Conservation (phyloP, 2,329 filamentous ascomycete genomes). For the Macrophomina tecta region DNA sequence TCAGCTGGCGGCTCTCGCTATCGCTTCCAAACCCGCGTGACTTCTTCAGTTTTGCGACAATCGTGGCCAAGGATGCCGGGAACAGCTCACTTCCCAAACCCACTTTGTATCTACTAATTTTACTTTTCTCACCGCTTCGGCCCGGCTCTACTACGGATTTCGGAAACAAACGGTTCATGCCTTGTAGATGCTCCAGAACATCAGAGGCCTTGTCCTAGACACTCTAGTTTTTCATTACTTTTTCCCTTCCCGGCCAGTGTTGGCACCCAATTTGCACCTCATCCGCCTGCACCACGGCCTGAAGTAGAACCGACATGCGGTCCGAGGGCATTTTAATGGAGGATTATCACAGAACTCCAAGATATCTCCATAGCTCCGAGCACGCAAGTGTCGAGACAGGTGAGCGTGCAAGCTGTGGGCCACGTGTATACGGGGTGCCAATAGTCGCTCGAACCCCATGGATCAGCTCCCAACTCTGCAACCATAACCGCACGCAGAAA, state of each 20-base stretch:
- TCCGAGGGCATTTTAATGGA: background rate
- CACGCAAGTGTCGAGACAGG: conserved; percentile 1
- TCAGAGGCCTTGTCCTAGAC: background rate
- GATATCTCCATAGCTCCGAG: background rate
- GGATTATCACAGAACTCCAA: background rate
- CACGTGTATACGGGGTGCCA: background rate
- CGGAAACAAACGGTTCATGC: background rate
- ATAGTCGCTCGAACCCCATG: background rate
- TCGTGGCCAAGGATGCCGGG: conserved; percentile 4
- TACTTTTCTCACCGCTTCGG: conserved; percentile 13
- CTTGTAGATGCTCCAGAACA: conserved; percentile 3
- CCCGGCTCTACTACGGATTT: background rate
- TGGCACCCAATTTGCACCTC: conserved; percentile 7
- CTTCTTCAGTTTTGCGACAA: background rate
- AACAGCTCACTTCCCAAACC: background rate
- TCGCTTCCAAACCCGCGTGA: background rate
- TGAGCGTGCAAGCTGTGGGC: background rate
- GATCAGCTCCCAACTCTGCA: conserved; percentile 5
- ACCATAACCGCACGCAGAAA: background rate
- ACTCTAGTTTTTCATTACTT: background rate
- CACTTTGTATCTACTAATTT: conserved; percentile 11
- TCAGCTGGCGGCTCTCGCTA: background rate
- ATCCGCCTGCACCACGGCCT: background rate
- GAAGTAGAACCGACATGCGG: background rate
- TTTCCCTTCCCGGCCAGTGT: background rate